These are phyloP conservation scores for Hygrophila difformis DNA, from an alignment of 257 asterid genomes.

Conservation along the genomic window DNA sequence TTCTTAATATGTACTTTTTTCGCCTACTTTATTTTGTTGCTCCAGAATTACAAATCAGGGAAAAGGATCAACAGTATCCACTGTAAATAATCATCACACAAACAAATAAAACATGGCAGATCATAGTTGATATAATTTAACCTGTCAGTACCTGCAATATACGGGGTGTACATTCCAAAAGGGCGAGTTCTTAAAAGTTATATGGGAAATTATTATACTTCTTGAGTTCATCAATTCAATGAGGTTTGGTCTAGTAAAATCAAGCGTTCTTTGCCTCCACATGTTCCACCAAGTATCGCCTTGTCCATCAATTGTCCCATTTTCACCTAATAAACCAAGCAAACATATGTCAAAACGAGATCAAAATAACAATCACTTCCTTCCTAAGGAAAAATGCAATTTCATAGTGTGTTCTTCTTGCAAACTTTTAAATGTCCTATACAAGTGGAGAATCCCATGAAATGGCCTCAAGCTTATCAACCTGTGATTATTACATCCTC, in stretches of 20 bases:
- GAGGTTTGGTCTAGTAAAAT: conserved; percentile 47
- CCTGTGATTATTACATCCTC: conserved; percentile 62
- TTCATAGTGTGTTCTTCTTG: too few relatives aligned
- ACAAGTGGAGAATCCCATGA: conserved; percentile 6
- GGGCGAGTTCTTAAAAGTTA: conserved; percentile 49
- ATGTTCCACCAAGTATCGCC: conserved; percentile 70
- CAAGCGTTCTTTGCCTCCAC: conserved; percentile 55
- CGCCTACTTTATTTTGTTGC: too few relatives aligned
- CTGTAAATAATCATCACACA: too few relatives aligned
- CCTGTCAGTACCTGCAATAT: conserved; percentile 73
- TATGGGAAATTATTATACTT: conserved; percentile 39
- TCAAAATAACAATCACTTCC: too few relatives aligned
- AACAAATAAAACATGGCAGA: too few relatives aligned
- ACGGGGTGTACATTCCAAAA: conserved; percentile 77
- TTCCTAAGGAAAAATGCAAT: too few relatives aligned
- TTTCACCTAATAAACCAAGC: conserved; percentile 39
- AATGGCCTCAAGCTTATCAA: conserved; percentile 12
- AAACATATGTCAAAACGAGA: background rate
- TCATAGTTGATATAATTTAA: background rate
- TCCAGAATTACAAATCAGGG: too few relatives aligned
- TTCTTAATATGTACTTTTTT: too few relatives aligned
- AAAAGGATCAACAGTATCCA: too few relatives aligned
- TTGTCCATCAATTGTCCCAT: conserved; percentile 75
- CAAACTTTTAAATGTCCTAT: conserved; percentile 5
- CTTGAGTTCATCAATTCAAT: conserved; percentile 51